Base-by-base conservation (phyloP, 768 basidiomycete genomes). In the Saitozyma sp. region DNA sequence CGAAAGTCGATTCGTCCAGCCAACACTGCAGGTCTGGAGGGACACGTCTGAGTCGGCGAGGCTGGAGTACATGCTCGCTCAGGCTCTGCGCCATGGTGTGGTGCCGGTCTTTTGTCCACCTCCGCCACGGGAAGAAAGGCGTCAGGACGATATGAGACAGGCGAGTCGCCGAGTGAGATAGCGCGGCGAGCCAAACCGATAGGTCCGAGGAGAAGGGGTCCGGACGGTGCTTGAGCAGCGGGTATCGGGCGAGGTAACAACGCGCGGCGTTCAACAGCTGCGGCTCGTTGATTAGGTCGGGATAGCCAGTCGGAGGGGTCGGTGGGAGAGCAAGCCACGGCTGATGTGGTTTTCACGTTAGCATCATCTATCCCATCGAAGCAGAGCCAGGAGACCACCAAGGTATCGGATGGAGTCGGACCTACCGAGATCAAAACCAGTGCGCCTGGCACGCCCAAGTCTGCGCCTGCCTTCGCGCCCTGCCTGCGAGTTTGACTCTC, bases 281-380 rank as follows among this genome's bases (percentile, higher is more conserved):
- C 7, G 64, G 61, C 20, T 49, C 14, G 42, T 66, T 45, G 0
- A 66, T 14, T 2, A 56, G 14, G 46, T 66, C 64, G 17, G 64
- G 64, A 51, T 66, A 66, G 11, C 11, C 20, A n/a, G 40, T n/a
- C 13, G 54, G 17, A 7, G 41, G 19, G 6, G 42, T 48, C 8
- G 64, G 61, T 7, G 64, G 64, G 10, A 66, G 43, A 6, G 64
- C 57, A 9, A 66, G 13, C 64, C 64, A 66, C 11, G 64, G 64
- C 64, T 65, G 19, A 40, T 11, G 16, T 11, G 53, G 55, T 39
- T 42, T 16, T 20, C 13, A 42, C 8, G 17, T 51, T 42, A 19
- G 37, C 54, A 29, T 9, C 10, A 42, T 14, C 10, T 13, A 42
- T 14, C 10, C 6, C 6, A 17, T 48, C 17, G 20, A 17, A 14